A percentile compares a stretch with the other conserved stretches of the same genome.
These are phyloP conservation scores for Beta lomatogona DNA, from an alignment of 179 eudicot species.

Conservation along the genomic window DNA sequence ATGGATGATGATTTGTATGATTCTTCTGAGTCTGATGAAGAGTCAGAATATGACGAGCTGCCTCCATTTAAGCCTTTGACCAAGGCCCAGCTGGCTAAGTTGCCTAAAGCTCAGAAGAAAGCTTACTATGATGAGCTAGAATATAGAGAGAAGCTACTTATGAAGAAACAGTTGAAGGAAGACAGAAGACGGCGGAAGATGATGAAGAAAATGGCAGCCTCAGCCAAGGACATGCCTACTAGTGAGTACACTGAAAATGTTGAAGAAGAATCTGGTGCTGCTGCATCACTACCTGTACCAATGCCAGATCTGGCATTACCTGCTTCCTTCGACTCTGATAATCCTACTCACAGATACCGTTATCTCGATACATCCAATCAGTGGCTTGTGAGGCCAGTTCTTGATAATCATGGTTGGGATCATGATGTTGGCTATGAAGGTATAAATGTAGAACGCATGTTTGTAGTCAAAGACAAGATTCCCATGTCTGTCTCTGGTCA, in stretches of 20 bases:
- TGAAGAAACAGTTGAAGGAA: constrained; percentile 93
- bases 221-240: constrained; percentile 55
- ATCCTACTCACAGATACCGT: constrained; percentile 91
- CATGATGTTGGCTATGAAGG: constrained; percentile 98
- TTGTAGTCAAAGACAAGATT: constrained; percentile 66
- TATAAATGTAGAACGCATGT: constrained; percentile 69
- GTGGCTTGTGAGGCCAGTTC: constrained; percentile 89
- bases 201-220: constrained; percentile 83
- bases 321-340: constrained; percentile 90
- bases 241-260: constrained; percentile 49
- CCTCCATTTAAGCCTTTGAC: constrained; percentile 83
- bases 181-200: constrained; percentile 67
- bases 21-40: constrained; percentile 68
- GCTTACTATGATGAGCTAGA: constrained; percentile 89
- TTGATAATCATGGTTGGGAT: constrained; percentile 96
- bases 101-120: constrained; percentile 66
- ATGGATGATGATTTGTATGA: constrained; percentile 73
- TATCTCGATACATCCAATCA: constrained; percentile 77
- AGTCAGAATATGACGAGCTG: constrained; percentile 75
- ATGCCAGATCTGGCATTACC: constrained; percentile 86
- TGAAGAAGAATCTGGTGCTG: constrained; percentile 69
- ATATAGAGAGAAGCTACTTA: constrained; percentile 85
- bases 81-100: constrained; percentile 68
- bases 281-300: constrained; percentile 79
- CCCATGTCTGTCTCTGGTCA: constrained; percentile 91